Evolutionary conservation across 2,329 filamentous ascomycete species (phyloP), one percentile per base, ranked within the genome.

Genomic region (Periconia macrospinosa): DNA sequence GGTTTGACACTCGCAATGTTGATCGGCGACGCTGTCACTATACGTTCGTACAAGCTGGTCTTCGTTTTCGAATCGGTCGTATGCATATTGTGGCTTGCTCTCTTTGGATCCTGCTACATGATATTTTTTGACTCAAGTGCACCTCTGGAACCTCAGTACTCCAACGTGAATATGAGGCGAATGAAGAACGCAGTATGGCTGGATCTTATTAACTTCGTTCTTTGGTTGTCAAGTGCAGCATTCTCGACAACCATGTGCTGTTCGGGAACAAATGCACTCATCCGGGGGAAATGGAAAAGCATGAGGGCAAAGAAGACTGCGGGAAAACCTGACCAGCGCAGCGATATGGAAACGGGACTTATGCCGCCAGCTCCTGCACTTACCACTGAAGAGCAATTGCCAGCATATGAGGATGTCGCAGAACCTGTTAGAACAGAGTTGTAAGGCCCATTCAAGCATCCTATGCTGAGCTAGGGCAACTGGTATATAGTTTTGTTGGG

Each of bases 201-300:
- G 14, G 53, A 68, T 41, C 49, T 68, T 9, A 46, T 66, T 15
- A 68, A 62, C 17, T 62, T 59, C 20, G 19, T 67, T 18, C 46
- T 68, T 11, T 68, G 63, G 65, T 37, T 57, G 2, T 55, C 43
- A n/a, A 65, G 63, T 41, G 62, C 65, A 3, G 15, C 60, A 1
- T 68, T 68, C 46, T 65, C 65, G 19, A 59, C 62, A 9, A 33
- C 42, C 13, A 67, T 68, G 65, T 67, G 63, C 46, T 67, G 61
- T 45, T 57, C 61, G 10, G 65, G 63, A 0, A 40, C 57, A 6
- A 67, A 59, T 49, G 63, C 57, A 11, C 48, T 54, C 1, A 53
- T 65, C 20, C 61, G 58, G 23, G 52, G 42, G 7, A 68, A 55
- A 43, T 6, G 59, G n/a, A 50, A 59, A 13, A 23, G 41, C 6